Evolutionary conservation across 352 stramenopile species (phyloP), one percentile per base, ranked within the genome.

Genomic region (Globisporangium spiculum): DNA sequence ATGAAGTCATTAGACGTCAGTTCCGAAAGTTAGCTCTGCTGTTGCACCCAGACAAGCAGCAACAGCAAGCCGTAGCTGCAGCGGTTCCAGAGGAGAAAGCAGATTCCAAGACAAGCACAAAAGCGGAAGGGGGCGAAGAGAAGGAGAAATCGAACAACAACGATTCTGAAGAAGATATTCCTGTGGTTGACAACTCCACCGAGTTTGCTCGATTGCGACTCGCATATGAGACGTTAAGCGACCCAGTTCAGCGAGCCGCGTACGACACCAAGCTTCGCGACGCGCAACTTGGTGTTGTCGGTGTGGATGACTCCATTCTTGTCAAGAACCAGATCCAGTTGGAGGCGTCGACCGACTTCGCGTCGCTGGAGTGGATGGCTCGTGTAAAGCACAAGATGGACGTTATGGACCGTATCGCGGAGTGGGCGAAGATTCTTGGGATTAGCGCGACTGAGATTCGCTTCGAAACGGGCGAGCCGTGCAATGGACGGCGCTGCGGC

Each of bases 301-400:
- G 38, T n/a, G 61, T 44, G 9, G 54, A 65, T 27, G 67, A 75
- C 24, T n/a, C 55, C 0, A 61, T 86, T 36, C 59, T 80, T 4
- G 84, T 91, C 20, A 81, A 79, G 60, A 63, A 89, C 57, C 86
- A 91, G 62, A 79, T 91, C 50, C 78, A 83, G 30, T 34, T 93
- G 1, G 86, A 93, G 66, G 84, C 82, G 14, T 78, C 79, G 16
- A 87, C 79, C 20, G 83, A 93, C 60, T 92, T 92, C 72, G 86
- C 86, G 36, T 92, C 83, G 4, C 74, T 93, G 2, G 86, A 93
- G 71, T 93, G 86, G 86, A 92, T 93, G 82, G 81, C 80, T 7
- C 81, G 86, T 4, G 80, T 93, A 18, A 92, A 93, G 67, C 84
- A 93, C 82, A 93, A 93, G 64, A 93, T 92, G 84, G 86, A 93